Conservation (phyloP, 164 flowering plant species). For the Akebia trifoliata region DNA sequence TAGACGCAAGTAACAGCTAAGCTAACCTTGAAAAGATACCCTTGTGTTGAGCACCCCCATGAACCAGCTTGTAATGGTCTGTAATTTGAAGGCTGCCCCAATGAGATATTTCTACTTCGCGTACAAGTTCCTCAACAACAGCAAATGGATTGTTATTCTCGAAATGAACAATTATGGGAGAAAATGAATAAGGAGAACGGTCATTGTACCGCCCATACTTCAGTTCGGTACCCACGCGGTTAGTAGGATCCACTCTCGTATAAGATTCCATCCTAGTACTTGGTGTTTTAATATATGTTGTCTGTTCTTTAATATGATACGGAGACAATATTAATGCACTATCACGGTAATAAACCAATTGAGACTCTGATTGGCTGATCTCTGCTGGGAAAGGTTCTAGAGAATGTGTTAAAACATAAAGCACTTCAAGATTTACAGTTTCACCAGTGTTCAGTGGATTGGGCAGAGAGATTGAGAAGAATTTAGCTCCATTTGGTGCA, state of each 20-base stretch:
- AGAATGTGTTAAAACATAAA: constrained; percentile 59
- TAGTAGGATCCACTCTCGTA: constrained; percentile 69
- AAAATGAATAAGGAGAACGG: constrained; percentile 58
- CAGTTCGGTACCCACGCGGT: constrained; percentile 52
- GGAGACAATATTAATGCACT: constrained; percentile 88
- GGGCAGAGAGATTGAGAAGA: constrained; percentile 48
- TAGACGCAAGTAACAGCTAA: background rate
- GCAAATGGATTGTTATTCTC: constrained; percentile 93
- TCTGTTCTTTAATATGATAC: constrained; percentile 71
- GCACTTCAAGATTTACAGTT: constrained; percentile 58
- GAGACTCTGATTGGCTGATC: constrained; percentile 86
- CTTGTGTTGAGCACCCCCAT: constrained; percentile 90
- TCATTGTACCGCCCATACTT: constrained; percentile 78
- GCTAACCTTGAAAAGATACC: constrained; percentile 88
- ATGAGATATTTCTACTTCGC: constrained; percentile 92
- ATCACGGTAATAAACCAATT: constrained; percentile 81
- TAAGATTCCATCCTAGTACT: constrained; percentile 72
- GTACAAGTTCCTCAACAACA: constrained; percentile 94
- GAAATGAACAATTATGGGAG: constrained; percentile 77
- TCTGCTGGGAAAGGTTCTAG: constrained; percentile 95
- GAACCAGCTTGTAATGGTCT: constrained; percentile 72
- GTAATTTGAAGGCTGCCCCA: constrained; percentile 95
- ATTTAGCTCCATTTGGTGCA: constrained; percentile 65
- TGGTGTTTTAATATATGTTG: constrained; percentile 71
- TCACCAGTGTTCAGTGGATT: constrained; percentile 57